Percentiles rank a stretch among this genome's conserved stretches.
phyloP scores from a whole-genome alignment of 805 yeast genomes.

The Metschnikowia gruessii region DNA sequence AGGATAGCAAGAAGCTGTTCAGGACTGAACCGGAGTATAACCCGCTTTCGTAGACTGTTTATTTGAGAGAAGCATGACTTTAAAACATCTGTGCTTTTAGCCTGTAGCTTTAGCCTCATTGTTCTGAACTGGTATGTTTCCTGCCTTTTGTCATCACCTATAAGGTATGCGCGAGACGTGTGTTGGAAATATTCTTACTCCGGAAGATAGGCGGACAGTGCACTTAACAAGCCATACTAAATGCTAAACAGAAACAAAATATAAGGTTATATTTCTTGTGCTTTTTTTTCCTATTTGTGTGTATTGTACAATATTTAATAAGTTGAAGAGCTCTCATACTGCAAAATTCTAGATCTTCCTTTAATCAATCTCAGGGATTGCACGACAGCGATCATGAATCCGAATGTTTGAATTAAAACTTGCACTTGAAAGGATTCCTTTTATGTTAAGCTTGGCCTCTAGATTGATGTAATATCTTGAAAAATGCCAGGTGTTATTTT shows the following conservation, averaged over 20 bases:
- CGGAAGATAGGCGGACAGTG: neutral
- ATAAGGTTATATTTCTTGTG: neutral
- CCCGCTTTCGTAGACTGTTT: constrained; percentile 50
- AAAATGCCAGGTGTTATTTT: neutral
- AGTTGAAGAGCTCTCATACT: neutral
- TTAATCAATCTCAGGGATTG: neutral
- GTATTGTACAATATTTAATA: neutral
- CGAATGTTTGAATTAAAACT: no score
- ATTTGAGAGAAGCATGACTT: constrained; percentile 47
- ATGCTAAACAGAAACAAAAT: no score
- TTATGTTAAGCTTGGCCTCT: no score
- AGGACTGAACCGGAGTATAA: constrained; percentile 56
- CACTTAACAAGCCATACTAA: no score
- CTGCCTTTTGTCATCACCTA: neutral
- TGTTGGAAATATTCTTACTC: neutral
- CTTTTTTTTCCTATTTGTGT: neutral
- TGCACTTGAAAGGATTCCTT: no score
- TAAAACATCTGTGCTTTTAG: constrained; percentile 27
- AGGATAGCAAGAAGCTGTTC: constrained; percentile 50
- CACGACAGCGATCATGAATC: no score
- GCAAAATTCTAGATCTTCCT: neutral
- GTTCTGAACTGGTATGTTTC: neutral
- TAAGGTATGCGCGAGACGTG: constrained; percentile 1
- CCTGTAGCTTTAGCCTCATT: constrained; percentile 28
- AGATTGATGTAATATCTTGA: neutral